Evolutionary conservation across 495 filamentous ascomycete species (phyloP), one percentile per base, ranked within the genome.

Genomic region (Podospora tetraspora): DNA sequence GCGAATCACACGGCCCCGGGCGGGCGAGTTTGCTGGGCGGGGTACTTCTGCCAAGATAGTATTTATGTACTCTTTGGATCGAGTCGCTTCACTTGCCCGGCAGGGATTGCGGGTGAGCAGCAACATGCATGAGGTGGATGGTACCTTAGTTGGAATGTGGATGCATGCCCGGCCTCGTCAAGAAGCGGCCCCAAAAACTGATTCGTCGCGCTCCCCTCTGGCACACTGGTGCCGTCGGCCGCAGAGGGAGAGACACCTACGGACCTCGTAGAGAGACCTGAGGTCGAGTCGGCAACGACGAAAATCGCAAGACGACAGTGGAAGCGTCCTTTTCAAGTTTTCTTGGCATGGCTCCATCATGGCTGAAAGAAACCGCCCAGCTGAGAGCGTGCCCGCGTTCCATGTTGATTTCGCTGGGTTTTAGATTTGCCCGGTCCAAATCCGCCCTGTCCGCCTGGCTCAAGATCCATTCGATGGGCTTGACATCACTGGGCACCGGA

Each of bases 71-170:
- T 7, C 43, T 52, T n/a, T 8, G 43, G 19, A 52, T 63, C 63
- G 60, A 71, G 71, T 69, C 61, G 60, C 69, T 73, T 72, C 70
- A 70, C 64, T 61, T 70, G 69, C 69, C 71, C 71, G 69, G 73
- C 79, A 74, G 74, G 75, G 76, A 79, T 80, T 76, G 75, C 78
- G 78, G 78, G 78, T 79, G 79, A 73, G 77, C 77, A 81, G 76
- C 72, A 72, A 59, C 67, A 72, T 70, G 62, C 64, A 67, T 65
- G 62, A 22, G 12, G 37, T 64, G 62, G 62, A 64, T 64, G 62
- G 59, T 24, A 60, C 43, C 43, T 52, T 52, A 29, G 59, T 24
- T 25, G 23, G 59, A 25, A 29, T 30, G 61, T 43, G 62, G 62
- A 64, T 63, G 69, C 69, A 70, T 63, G 69, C 59, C 57, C 21